These are phyloP conservation scores for Rheum nobile DNA, from an alignment of 148 eudicot genomes.

Conservation along the genomic window DNA sequence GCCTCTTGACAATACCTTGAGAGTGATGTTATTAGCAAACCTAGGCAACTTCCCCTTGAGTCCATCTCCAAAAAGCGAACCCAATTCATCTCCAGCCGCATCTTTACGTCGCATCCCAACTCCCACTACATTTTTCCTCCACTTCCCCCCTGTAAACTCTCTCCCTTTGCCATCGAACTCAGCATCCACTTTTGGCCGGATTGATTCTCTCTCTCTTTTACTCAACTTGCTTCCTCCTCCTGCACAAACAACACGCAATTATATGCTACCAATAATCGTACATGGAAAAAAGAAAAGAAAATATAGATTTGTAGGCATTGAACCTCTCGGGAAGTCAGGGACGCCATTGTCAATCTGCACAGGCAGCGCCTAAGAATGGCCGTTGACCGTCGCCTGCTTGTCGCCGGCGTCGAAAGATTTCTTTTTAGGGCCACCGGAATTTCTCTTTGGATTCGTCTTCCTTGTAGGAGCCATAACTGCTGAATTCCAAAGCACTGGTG, in stretches of 20 bases:
- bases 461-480: background rate
- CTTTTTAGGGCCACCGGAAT: background rate
- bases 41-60: conserved; percentile 72
- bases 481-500: background rate
- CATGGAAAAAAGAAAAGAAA: background rate
- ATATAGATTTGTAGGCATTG: no score
- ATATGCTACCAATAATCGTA: background rate
- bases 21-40: conserved; percentile 84
- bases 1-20: conserved; percentile 58
- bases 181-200: conserved; percentile 44
- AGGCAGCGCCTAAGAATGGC: conserved; percentile 10
- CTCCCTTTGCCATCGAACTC: conserved; percentile 40
- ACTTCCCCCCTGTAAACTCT: conserved; percentile 24
- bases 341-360: conserved; percentile 53
- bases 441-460: background rate
- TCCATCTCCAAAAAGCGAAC: conserved; percentile 85
- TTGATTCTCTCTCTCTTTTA: conserved; percentile 49
- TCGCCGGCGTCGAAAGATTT: background rate
- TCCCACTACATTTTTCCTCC: conserved; percentile 22
- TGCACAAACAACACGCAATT: conserved; percentile 14
- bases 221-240: conserved; percentile 71
- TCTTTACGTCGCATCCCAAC: conserved; percentile 18
- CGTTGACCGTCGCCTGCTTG: background rate
- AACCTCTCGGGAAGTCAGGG: conserved; percentile 92
- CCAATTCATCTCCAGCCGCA: conserved; percentile 63